Percentiles rank a stretch among this genome's conserved stretches.
These are phyloP conservation scores for Halteria grandinella DNA, from an alignment of 73 alveolate genomes.

Conservation along the genomic window DNA sequence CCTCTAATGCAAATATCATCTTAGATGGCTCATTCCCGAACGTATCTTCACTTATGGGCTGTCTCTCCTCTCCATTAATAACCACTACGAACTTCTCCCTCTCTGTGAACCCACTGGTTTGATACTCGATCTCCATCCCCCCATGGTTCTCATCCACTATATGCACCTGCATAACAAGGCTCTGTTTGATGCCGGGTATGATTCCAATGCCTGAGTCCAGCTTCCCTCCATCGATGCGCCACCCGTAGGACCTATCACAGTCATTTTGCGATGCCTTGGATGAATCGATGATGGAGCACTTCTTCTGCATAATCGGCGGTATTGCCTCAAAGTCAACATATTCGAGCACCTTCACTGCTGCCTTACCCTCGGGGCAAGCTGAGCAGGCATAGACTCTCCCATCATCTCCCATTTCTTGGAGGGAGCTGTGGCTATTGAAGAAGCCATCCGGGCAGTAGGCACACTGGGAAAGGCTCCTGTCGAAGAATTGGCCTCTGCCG, in stretches of 20 bases:
- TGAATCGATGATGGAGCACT: not conserved
- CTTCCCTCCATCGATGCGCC: not conserved
- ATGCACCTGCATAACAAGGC: not conserved
- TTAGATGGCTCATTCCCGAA: too few species aligned
- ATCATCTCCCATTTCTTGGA: not conserved
- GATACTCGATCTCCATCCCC: not conserved
- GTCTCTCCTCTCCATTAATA: slow-evolving; percentile 11
- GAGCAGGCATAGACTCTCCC: not conserved
- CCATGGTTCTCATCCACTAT: slow-evolving; percentile 24
- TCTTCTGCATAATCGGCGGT: not conserved
- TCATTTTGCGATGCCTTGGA: not conserved
- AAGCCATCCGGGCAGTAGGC: slow-evolving; percentile 34
- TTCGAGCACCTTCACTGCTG: slow-evolving; percentile 5
- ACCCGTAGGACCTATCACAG: slow-evolving; percentile 21
- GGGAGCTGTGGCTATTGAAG: slow-evolving; percentile 3
- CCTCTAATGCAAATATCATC: too few species aligned
- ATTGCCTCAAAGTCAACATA: slow-evolving; percentile 15
- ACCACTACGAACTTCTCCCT: not conserved
- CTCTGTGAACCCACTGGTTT: not conserved
- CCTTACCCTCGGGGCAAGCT: not conserved
- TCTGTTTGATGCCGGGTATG: not conserved
- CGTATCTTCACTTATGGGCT: too few species aligned
- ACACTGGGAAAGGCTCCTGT: not conserved
- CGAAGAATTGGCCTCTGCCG: slow-evolving; percentile 15
- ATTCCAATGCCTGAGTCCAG: slow-evolving; percentile 3